phyloP scores from a whole-genome alignment of 164 flowering plant genomes.

The Magnolia changhungtana region DNA sequence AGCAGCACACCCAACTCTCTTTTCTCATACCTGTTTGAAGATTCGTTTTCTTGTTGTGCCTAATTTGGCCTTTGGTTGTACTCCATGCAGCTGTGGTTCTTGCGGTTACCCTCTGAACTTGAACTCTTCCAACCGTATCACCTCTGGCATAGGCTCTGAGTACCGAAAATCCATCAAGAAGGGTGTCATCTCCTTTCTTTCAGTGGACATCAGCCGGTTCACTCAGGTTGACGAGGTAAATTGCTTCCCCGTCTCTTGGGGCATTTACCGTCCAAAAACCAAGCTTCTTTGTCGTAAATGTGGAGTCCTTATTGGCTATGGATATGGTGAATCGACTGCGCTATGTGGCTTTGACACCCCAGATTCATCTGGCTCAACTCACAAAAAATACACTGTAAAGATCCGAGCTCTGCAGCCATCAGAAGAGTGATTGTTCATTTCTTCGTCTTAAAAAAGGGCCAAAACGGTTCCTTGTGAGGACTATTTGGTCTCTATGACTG shows the following conservation, averaged over 20 bases:
- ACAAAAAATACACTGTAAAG: conserved; percentile 43
- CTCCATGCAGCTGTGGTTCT: conserved; percentile 54
- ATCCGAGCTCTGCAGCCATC: conserved; percentile 58
- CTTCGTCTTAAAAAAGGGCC: neutral
- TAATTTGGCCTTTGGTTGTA: neutral
- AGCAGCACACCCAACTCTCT: too few species aligned
- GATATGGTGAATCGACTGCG: conserved; percentile 45
- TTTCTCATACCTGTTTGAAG: neutral
- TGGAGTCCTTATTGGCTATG: conserved; percentile 52
- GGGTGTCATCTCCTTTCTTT: conserved; percentile 48
- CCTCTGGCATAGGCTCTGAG: conserved; percentile 44
- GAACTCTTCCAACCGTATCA: conserved; percentile 41
- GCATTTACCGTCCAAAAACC: conserved; percentile 41
- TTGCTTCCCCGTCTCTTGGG: conserved; percentile 53
- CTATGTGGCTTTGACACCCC: conserved; percentile 48
- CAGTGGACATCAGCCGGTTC: conserved; percentile 59
- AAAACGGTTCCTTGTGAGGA: conserved; percentile 15
- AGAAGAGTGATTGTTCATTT: conserved; percentile 23
- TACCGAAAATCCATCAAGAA: conserved; percentile 52
- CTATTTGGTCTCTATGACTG: conserved; percentile 24
- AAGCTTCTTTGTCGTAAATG: conserved; percentile 65
- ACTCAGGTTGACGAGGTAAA: conserved; percentile 62
- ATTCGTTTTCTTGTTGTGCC: neutral
- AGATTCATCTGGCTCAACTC: conserved; percentile 31
- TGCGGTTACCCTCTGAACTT: conserved; percentile 65